Evolutionary conservation across 2,329 filamentous ascomycete genomes (phyloP).

Genomic region (Echinosphaeria canescens): DNA sequence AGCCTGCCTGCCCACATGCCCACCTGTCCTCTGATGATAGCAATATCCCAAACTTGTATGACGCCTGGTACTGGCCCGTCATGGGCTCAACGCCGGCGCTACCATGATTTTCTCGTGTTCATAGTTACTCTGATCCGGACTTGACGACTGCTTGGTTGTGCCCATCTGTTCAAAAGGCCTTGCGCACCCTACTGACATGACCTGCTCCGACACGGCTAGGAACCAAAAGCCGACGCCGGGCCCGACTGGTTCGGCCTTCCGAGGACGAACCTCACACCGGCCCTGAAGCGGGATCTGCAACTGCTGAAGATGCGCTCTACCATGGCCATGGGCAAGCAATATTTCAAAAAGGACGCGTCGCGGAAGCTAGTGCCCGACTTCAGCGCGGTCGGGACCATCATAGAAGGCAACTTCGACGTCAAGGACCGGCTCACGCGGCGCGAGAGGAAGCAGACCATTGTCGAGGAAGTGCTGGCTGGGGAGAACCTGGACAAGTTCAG

Average conservation of each 20-base stretch:
- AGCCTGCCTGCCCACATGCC: too few relatives aligned
- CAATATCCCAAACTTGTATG: constrained; percentile 48
- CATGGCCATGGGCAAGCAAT: constrained; percentile 59
- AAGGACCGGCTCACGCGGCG: constrained; percentile 70
- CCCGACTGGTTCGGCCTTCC: constrained; percentile 76
- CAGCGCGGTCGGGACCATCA: constrained; percentile 72
- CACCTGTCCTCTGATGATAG: constrained; percentile 57
- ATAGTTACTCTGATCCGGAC: constrained; percentile 48
- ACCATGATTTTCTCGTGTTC: constrained; percentile 35
- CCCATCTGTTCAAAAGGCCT: constrained; percentile 2
- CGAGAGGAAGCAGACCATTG: constrained; percentile 69
- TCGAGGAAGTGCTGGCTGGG: constrained; percentile 66
- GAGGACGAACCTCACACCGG: constrained; percentile 60
- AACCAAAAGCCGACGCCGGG: constrained; percentile 38
- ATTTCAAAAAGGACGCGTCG: constrained; percentile 71
- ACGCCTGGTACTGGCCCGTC: constrained; percentile 59
- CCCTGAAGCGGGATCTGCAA: constrained; percentile 77
- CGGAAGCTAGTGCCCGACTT: constrained; percentile 58
- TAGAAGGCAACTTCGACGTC: constrained; percentile 78
- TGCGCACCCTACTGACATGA: constrained; percentile 6
- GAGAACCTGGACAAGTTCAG: constrained; percentile 51
- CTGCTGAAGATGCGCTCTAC: constrained; percentile 76
- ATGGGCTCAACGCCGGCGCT: constrained; percentile 54
- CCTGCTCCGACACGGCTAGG: too few relatives aligned
- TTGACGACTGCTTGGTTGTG: constrained; percentile 18